Percentiles rank a stretch among this genome's conserved stretches.
These are phyloP conservation scores for Zea mays DNA, from an alignment of 176 grass and related monocot species.

Conservation along the genomic window DNA sequence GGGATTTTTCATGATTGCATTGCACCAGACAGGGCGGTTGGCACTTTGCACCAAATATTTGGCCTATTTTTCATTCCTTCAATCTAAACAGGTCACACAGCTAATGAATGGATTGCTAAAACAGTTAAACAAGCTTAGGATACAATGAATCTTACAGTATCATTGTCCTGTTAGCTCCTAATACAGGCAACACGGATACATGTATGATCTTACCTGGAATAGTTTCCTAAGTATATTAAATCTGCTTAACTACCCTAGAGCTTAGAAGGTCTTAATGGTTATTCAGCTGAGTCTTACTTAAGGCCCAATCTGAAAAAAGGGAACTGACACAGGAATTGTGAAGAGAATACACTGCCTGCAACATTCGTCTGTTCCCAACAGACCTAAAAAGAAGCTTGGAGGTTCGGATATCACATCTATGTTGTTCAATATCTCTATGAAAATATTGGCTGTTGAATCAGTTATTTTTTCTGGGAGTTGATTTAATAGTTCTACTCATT, in stretches of 20 bases:
- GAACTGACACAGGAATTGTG: neutral
- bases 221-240: neutral
- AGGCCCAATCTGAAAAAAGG: neutral
- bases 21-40: neutral
- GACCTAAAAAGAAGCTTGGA: neutral
- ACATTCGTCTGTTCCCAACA: neutral
- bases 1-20: neutral
- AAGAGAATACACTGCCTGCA: neutral
- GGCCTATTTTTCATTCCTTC: neutral
- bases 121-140: conserved; percentile 2
- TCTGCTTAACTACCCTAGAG: neutral
- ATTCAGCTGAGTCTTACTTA: neutral
- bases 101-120: conserved; percentile 8
- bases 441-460: neutral
- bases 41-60: neutral
- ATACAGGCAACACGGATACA: neutral
- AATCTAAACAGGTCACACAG: too few relatives aligned
- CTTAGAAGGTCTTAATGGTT: neutral
- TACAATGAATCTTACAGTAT: neutral
- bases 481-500: neutral
- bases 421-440: neutral
- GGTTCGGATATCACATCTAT: neutral
- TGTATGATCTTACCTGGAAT: neutral
- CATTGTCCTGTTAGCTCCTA: conserved; percentile 4
- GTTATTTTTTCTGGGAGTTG: neutral